Base-by-base conservation (phyloP, 176 grass and related monocot species). In the Triticum timopheevii region DNA sequence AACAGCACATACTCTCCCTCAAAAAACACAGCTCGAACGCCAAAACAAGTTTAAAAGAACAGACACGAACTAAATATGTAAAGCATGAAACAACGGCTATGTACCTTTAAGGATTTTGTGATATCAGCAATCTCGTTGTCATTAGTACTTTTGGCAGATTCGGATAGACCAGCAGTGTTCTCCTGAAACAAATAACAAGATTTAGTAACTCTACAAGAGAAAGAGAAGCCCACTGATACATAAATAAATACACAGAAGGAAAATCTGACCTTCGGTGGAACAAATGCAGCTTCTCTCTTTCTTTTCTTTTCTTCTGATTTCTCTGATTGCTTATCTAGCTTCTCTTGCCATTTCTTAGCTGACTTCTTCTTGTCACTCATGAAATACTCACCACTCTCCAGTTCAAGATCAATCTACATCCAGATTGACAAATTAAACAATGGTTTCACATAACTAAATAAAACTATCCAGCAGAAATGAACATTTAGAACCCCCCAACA, bases 341-440 rank as follows among this genome's bases (percentile, higher is more conserved):
- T 98, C 47, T 98, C 93, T 91, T 93, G 88, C 92, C 93, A 96
- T 85, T 96, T 96, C 81, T 92, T 96, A 76, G 84, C 93, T 23
- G 92, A 91, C 84, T 96, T 96, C 88, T 87, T 96, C 88, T 93
- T 96, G 61, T 94, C 96, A 78, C 93, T 98, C 65, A 98, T 62
- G 90, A 98, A 98, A 94, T 85, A 98, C 85, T 98, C 93, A 88
- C 96, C 96, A 84, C 80, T 96, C 82, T 94, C 88, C 70, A 98
- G 86, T 86, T 91, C 69, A 73, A 88, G 49, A 80, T 98, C 96
- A 84, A 96, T 90, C 96, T 98, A 86, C 79, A 96, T 38, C 25
- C 54, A 84, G 13, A 85, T 78, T 27, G 35, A 77, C 24, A 78
- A 44, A 76, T 71, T 76, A 89, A 74, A 75, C 40, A 73, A 80